A percentile compares a stretch with the other conserved stretches of the same genome.
Evolutionary conservation across 768 basidiomycete genomes (phyloP).

Genomic region (Leccinum barrowsii): DNA sequence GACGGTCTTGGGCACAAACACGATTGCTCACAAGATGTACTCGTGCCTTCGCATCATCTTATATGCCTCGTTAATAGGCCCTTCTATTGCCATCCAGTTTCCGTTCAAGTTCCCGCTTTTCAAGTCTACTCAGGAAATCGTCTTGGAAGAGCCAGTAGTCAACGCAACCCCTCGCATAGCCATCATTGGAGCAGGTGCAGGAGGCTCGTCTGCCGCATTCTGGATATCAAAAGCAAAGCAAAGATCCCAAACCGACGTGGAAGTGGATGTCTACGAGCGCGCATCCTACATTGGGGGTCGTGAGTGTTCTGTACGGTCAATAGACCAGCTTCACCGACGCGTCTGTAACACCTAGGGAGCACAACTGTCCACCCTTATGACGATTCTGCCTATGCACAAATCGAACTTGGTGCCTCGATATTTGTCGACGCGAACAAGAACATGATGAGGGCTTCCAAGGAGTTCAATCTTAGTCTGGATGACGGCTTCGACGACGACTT

Average conservation of each 20-base stretch:
- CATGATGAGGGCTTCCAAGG: slow-evolving; percentile 68
- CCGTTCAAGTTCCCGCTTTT: slow-evolving; percentile 62
- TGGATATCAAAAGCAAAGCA: slow-evolving; percentile 81
- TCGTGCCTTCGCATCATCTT: slow-evolving; percentile 15
- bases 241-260: slow-evolving; percentile 62
- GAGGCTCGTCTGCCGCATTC: slow-evolving; percentile 77
- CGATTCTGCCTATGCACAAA: slow-evolving; percentile 50
- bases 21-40: slow-evolving; percentile 11
- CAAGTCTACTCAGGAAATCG: slow-evolving; percentile 31
- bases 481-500: slow-evolving; percentile 48
- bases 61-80: slow-evolving; percentile 19
- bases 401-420: slow-evolving; percentile 87
- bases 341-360: slow-evolving; percentile 50
- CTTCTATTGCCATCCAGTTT: slow-evolving; percentile 36
- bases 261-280: slow-evolving; percentile 83
- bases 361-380: slow-evolving; percentile 72
- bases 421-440: slow-evolving; percentile 78
- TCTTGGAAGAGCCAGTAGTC: slow-evolving; percentile 17
- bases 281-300: slow-evolving; percentile 77
- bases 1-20: not conserved
- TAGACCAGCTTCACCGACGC: slow-evolving; percentile 1
- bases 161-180: slow-evolving; percentile 57
- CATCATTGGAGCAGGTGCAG: slow-evolving; percentile 89
- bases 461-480: slow-evolving; percentile 66
- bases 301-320: slow-evolving; percentile 42